Evolutionary conservation across 2,329 filamentous ascomycete genomes (phyloP).

Genomic region (Ceratocystiopsis minuta): DNA sequence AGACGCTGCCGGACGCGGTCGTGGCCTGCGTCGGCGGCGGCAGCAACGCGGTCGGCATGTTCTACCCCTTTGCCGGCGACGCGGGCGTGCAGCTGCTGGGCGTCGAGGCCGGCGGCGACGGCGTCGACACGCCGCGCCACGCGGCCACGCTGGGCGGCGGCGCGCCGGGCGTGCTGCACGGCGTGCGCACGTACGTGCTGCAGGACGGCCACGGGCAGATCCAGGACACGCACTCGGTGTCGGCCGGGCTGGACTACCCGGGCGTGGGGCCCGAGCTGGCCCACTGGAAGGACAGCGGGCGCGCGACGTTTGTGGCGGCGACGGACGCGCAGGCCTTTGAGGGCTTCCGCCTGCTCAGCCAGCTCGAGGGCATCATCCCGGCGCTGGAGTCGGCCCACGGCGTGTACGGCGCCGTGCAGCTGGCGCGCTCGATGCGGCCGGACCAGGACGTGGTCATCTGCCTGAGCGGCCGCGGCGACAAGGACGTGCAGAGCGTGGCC

Average conservation of each 20-base stretch:
- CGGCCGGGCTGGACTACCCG: slow-evolving; percentile 90
- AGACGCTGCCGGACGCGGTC: slow-evolving; percentile 74
- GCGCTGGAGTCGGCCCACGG: slow-evolving; percentile 89
- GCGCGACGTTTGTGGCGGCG: slow-evolving; percentile 77
- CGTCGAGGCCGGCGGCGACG: slow-evolving; percentile 90
- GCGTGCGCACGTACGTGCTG: slow-evolving; percentile 86
- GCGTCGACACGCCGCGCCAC: slow-evolving; percentile 69
- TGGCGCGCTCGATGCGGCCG: slow-evolving; percentile 84
- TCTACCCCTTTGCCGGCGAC: slow-evolving; percentile 86
- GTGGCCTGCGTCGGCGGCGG: slow-evolving; percentile 94
- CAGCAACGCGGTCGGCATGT: slow-evolving; percentile 93
- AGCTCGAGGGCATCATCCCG: slow-evolving; percentile 92
- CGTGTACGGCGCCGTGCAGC: slow-evolving; percentile 70
- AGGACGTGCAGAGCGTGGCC: slow-evolving; percentile 96
- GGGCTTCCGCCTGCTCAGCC: slow-evolving; percentile 67
- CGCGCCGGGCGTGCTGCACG: slow-evolving; percentile 82
- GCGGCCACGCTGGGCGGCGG: slow-evolving; percentile 77
- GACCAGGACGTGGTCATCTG: slow-evolving; percentile 87
- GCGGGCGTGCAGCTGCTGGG: slow-evolving; percentile 72
- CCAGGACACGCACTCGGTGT: slow-evolving; percentile 85
- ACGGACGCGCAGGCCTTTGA: slow-evolving; percentile 81
- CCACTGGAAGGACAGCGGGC: slow-evolving; percentile 76
- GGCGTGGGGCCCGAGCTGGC: slow-evolving; percentile 88
- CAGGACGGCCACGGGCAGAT: slow-evolving; percentile 91
- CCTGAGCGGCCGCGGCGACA: slow-evolving; percentile 82